phyloP scores from a whole-genome alignment of 2,329 filamentous ascomycete species.

The Colletotrichum filicis region DNA sequence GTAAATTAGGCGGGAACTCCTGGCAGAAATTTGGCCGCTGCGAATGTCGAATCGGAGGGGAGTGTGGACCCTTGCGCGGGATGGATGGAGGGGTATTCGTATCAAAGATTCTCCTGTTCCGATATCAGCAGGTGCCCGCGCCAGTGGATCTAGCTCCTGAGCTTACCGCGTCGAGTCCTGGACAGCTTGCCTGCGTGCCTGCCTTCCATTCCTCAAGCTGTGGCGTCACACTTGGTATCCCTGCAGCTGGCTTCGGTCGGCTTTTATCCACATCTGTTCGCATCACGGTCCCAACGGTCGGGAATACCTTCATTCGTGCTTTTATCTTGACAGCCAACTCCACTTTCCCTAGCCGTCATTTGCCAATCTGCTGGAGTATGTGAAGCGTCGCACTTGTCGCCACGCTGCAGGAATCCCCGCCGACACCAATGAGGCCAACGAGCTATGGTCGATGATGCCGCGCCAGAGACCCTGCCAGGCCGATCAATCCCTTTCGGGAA shows the following conservation, averaged over 20 bases:
- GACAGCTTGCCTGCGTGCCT: constrained; percentile 5
- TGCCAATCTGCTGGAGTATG: constrained; percentile 16
- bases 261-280: constrained; percentile 21
- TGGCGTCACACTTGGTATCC: constrained; percentile 33
- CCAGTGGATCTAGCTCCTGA: not conserved
- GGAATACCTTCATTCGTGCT: not conserved
- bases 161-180: not conserved
- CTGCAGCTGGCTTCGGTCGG: constrained; percentile 26
- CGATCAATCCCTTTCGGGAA: constrained; percentile 37
- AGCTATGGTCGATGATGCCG: constrained; percentile 65
- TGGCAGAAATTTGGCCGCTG: constrained; percentile 32
- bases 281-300: constrained; percentile 29
- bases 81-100: constrained; percentile 32
- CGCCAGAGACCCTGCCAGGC: constrained; percentile 52
- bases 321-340: not conserved
- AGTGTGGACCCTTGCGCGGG: constrained; percentile 28
- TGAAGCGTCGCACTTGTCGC: constrained; percentile 14
- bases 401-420: constrained; percentile 15
- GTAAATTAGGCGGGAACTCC: constrained; percentile 21
- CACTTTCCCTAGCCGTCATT: not conserved
- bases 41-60: constrained; percentile 29
- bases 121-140: not conserved
- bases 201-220: constrained; percentile 5
- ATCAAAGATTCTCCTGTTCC: constrained; percentile 26
- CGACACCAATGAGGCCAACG: constrained; percentile 42